Conservation (phyloP, 1,284 basidiomycete species). For the Kwoniella shivajii region DNA sequence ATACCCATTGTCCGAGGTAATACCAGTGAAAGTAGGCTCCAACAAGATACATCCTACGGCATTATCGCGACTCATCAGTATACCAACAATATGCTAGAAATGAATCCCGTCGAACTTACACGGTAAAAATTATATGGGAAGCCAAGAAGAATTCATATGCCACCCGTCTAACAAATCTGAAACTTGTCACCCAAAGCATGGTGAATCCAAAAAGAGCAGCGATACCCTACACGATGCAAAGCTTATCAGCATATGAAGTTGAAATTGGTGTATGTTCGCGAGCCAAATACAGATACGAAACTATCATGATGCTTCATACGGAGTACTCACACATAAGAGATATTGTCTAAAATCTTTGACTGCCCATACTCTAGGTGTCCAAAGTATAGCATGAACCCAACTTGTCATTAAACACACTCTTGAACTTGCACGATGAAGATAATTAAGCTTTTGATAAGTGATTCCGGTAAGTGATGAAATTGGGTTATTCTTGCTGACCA, state of each 20-base stretch:
- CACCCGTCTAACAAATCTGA: slow-evolving; percentile 53
- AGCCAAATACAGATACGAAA: not conserved
- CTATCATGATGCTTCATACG: not conserved
- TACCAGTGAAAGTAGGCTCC: slow-evolving; percentile 46
- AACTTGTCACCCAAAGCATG: slow-evolving; percentile 55
- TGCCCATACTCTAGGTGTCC: slow-evolving; percentile 31
- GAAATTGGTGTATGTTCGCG: not conserved
- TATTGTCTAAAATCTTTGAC: slow-evolving; percentile 22
- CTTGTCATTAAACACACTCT: slow-evolving; percentile 45
- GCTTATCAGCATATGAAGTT: not conserved
- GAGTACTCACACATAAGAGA: slow-evolving; percentile 29
- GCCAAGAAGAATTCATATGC: slow-evolving; percentile 61
- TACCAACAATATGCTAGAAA: not conserved
- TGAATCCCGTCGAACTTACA: slow-evolving; percentile 24
- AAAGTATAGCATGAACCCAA: slow-evolving; percentile 43
- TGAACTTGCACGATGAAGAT: slow-evolving; percentile 53
- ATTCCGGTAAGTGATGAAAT: slow-evolving; percentile 52
- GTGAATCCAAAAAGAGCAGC: slow-evolving; percentile 51
- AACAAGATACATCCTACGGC: slow-evolving; percentile 39
- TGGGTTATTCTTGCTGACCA: slow-evolving; percentile 55
- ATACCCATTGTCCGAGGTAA: slow-evolving; percentile 38
- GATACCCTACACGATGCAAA: slow-evolving; percentile 15
- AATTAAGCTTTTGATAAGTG: slow-evolving; percentile 56
- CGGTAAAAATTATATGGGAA: slow-evolving; percentile 57
- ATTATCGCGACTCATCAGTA: not conserved